Percentiles rank a stretch among this genome's conserved stretches.
Evolutionary conservation across 805 yeast species (phyloP).

Genomic region (Pichia cabralensis): DNA sequence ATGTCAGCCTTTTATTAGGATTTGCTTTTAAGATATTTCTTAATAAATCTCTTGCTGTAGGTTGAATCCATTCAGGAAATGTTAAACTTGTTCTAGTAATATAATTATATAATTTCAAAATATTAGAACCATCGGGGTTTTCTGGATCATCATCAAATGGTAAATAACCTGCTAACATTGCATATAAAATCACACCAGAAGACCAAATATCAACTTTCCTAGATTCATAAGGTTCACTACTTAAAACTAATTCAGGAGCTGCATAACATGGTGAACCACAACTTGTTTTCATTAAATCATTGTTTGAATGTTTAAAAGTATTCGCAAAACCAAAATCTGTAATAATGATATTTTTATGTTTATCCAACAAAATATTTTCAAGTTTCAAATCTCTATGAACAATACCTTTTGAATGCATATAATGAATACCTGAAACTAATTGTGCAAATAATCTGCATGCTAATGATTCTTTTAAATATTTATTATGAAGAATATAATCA

Average conservation of each 20-base stretch:
- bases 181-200: constrained; percentile 88
- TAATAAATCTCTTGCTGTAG: constrained; percentile 82
- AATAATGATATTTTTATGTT: constrained; percentile 75
- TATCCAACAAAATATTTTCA: constrained; percentile 69
- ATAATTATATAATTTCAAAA: constrained; percentile 81
- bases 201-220: constrained; percentile 96
- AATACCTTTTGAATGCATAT: constrained; percentile 72
- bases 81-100: constrained; percentile 87
- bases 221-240: constrained; percentile 81
- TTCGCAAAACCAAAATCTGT: constrained; percentile 96
- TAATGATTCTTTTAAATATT: constrained; percentile 74
- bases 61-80: constrained; percentile 87
- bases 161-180: constrained; percentile 93
- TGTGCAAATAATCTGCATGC: constrained; percentile 91
- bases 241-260: constrained; percentile 91
- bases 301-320: constrained; percentile 45
- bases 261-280: constrained; percentile 99
- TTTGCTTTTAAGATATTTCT: constrained; percentile 78
- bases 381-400: constrained; percentile 72
- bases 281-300: constrained; percentile 83
- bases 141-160: constrained; percentile 97
- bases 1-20: constrained; percentile 63
- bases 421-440: constrained; percentile 85
- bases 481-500: constrained; percentile 80
- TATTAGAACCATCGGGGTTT: constrained; percentile 93